Evolutionary conservation across 441 rosid genomes (phyloP), one percentile per base, ranked within the genome.

Genomic region (Adansonia madagascariensis): DNA sequence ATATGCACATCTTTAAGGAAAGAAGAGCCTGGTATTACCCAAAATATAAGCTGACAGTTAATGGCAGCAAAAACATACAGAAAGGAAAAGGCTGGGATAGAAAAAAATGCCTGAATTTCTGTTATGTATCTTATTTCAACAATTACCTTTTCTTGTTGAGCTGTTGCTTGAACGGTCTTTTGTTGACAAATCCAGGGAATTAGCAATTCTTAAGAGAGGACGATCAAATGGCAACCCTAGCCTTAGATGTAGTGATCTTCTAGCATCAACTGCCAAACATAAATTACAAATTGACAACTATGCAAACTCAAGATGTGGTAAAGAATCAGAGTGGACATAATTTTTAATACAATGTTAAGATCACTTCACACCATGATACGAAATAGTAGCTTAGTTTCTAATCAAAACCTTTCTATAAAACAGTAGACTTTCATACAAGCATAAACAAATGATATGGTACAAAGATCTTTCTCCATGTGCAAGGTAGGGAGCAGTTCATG

Each of bases 181-280:
- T 49, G 52, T 55, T 80, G 87, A 87, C 71, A 89, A 82, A 82
- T 87, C 85, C 77, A 90, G 80, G 56, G 98, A 91, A 85, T 91
- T 95, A 77, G 94, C 92, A 83, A 89, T 86, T 83, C 98, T 88
- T 82, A 95, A 79, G 63, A 93, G 97, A 4, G 98, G 97, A 22
- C 95, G 95, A 85, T 95, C 95, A 71, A 89, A 82, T 44, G 97
- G 97, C 76, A 95, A 84, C 59, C 97, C 97, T 68, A 95, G 86
- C 86, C 98, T 90, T 77, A 72, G 71, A 80, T 93, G 98, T 8
- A 95, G 83, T 70, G 91, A 88, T 83, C 81, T 92, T 83, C 99
- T 89, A 72, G 90, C 76, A 82, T 89, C 91, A 70, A 92, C 99
- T 95, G 92, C 82, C 80, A 49, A 77, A 27, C 47, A 49, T 24